Conservation (phyloP, 768 basidiomycete genomes). For the Mycena olivaceomarginata region DNA sequence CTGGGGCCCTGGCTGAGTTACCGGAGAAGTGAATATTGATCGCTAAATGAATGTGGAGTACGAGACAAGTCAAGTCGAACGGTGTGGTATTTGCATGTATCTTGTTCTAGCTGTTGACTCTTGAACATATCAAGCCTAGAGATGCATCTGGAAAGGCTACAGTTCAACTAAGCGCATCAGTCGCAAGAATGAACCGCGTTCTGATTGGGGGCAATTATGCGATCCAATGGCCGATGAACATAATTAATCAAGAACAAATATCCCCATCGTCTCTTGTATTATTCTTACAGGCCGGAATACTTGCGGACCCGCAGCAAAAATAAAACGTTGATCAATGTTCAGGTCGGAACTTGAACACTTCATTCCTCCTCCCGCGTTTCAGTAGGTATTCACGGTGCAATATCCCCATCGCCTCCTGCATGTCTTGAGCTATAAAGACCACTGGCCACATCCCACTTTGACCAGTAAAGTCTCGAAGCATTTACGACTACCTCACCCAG, state of each 20-base stretch:
- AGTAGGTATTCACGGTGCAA: constrained; percentile 18
- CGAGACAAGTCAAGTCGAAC: no score
- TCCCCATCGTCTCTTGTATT: constrained; percentile 22
- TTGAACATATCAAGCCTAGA: no score
- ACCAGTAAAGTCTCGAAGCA: not conserved
- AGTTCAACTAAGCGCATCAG: no score
- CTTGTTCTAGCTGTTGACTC: no score
- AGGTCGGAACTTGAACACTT: constrained; percentile 6
- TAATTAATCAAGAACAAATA: constrained; percentile 4
- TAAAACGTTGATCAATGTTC: constrained; percentile 24
- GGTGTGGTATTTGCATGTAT: no score
- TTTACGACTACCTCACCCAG: constrained; percentile 25
- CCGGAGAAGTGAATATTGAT: not conserved
- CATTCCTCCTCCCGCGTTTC: constrained; percentile 22
- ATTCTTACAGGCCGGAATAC: constrained; percentile 20
- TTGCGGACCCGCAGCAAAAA: constrained; percentile 18
- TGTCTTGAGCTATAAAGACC: constrained; percentile 21
- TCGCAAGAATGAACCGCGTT: no score
- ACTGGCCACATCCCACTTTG: not conserved
- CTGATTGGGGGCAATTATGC: not conserved
- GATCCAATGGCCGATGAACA: constrained; percentile 17
- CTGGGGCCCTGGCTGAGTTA: constrained; percentile 17
- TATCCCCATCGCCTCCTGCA: constrained; percentile 23
- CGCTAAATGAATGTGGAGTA: not conserved
- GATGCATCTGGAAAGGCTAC: no score